phyloP scores from a whole-genome alignment of 1,284 basidiomycete species.

The Ceratobasidium sp. region DNA sequence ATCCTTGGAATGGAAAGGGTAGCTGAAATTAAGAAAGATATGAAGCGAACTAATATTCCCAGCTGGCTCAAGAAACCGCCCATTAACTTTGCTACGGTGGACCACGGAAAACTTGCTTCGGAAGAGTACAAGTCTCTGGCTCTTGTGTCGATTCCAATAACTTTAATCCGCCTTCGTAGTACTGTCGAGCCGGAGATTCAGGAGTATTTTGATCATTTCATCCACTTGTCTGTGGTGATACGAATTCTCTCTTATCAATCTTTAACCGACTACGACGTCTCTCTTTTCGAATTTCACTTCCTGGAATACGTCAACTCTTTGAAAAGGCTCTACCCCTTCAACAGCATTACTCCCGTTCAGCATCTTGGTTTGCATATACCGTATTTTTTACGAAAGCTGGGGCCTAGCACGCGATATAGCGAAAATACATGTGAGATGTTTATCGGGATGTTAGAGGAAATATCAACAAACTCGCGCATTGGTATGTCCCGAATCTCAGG shows the following conservation, averaged over 20 bases:
- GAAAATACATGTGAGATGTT: constrained; percentile 42
- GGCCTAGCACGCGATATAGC: constrained; percentile 24
- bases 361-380: constrained; percentile 41
- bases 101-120: constrained; percentile 45
- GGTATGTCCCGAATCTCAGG: constrained; percentile 35
- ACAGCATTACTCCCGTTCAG: constrained; percentile 5
- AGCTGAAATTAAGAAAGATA: constrained; percentile 20
- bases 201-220: constrained; percentile 10
- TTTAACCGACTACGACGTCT: background rate
- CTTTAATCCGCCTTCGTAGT: constrained; percentile 38
- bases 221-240: constrained; percentile 20
- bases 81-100: constrained; percentile 37
- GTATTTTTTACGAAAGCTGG: constrained; percentile 14
- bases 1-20: background rate
- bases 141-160: constrained; percentile 46
- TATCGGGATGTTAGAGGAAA: constrained; percentile 40
- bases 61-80: constrained; percentile 39
- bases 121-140: constrained; percentile 48
- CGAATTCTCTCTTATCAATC: constrained; percentile 26
- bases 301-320: background rate
- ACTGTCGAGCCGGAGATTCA: background rate
- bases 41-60: constrained; percentile 28
- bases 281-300: constrained; percentile 2
- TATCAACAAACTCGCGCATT: constrained; percentile 12
- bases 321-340: constrained; percentile 24